Conservation (phyloP, 306 rosid genomes). For the Rubus parviflorus region DNA sequence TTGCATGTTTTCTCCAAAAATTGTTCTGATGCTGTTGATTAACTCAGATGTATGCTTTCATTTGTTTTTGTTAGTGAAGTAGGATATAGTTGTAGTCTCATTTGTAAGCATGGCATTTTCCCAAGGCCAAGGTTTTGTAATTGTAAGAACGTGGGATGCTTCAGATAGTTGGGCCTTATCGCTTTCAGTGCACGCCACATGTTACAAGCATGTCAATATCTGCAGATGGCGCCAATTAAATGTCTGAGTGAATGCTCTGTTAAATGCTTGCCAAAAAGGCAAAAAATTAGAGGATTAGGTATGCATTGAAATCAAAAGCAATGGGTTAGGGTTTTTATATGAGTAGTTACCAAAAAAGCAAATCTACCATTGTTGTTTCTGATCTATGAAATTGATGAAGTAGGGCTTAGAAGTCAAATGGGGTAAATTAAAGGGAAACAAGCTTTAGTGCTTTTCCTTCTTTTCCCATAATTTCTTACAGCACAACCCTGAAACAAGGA, state of each 20-base stretch:
- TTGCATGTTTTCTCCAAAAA: not conserved
- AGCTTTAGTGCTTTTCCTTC: not conserved
- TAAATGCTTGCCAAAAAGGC: not conserved
- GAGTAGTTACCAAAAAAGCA: not conserved
- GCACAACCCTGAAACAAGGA: not conserved
- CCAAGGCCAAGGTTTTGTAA: constrained; percentile 17
- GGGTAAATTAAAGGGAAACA: not conserved
- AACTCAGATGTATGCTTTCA: not conserved
- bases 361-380: not conserved
- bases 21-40: not conserved
- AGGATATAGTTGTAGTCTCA: not conserved
- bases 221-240: constrained; percentile 1
- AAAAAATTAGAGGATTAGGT: too few relatives aligned
- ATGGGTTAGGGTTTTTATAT: too few relatives aligned
- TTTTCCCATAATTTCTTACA: not conserved
- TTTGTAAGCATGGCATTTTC: constrained; percentile 12
- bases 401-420: not conserved
- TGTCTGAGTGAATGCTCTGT: not conserved
- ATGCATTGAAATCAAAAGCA: too few relatives aligned
- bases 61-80: not conserved
- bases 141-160: constrained; percentile 21
- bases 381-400: not conserved
- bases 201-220: constrained; percentile 2
- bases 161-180: not conserved
- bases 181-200: constrained; percentile 5